A percentile compares a stretch with the other conserved stretches of the same genome.
Conservation (phyloP, 1,139 yeast species). For the Pichia sp. region DNA sequence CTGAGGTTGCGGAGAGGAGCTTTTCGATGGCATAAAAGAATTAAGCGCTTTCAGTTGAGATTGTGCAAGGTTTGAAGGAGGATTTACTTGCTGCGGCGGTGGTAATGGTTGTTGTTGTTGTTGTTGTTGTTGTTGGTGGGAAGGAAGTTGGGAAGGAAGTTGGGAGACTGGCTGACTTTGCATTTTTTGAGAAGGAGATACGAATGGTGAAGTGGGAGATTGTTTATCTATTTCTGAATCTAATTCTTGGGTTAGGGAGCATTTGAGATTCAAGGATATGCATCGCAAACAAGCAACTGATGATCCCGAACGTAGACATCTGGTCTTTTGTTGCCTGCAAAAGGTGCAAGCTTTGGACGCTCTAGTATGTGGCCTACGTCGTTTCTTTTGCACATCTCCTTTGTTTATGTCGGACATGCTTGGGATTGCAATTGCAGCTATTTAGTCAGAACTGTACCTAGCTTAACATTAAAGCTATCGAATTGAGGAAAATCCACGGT, state of each 20-base stretch:
- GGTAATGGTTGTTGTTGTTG: too few relatives aligned
- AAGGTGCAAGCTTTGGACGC: constrained; percentile 55
- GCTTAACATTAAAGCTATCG: too few relatives aligned
- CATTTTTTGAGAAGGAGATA: neutral
- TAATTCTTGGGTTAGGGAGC: constrained; percentile 43
- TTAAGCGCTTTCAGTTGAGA: neutral
- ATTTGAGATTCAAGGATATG: constrained; percentile 43
- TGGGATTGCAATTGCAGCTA: too few relatives aligned
- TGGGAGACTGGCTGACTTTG: neutral
- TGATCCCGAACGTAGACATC: constrained; percentile 50
- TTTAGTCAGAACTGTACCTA: too few relatives aligned
- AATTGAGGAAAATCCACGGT: too few relatives aligned
- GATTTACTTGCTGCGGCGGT: neutral
- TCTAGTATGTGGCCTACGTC: constrained; percentile 34
- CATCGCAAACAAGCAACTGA: constrained; percentile 54
- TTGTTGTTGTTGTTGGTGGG: neutral
- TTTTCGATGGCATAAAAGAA: neutral
- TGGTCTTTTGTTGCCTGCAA: constrained; percentile 59
- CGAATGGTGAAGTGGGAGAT: neutral
- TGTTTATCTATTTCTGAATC: neutral
- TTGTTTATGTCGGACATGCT: constrained; percentile 11
- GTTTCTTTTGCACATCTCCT: constrained; percentile 15
- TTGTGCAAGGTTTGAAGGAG: neutral
- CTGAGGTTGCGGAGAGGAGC: neutral
- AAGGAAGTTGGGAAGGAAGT: neutral